Evolutionary conservation across 208 protist species (phyloP), one percentile per base, ranked within the genome.

Genomic region (Leishmania braziliensis): DNA sequence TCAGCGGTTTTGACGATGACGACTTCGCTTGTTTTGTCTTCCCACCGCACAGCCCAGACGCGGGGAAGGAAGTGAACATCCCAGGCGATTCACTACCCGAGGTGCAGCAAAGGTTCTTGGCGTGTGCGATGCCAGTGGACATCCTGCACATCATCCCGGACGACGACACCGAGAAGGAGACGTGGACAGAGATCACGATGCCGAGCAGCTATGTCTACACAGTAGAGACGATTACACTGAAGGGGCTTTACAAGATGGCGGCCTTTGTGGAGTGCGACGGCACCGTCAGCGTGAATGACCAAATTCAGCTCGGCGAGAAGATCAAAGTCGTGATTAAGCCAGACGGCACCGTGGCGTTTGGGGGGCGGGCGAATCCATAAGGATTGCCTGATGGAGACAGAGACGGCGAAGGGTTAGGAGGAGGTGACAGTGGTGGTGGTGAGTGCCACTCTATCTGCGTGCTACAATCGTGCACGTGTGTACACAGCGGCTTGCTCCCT

Each of bases 1-100:
- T 98, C 75, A 96, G 92, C 85, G 95, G 95, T 76, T 98, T 98
- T 83, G 95, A 98, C 80, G 95, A 98, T 78, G 89, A 98, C 73
- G 95, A 98, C 86, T 79, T 88, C 33, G 95, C 93, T 12, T 98
- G 95, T 71, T 98, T 98, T 83, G 93, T 98, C 4, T 98, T 95
- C 77, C 95, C 95, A 2, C 84, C 93, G 86, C 93, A 98, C 88
- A 90, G 82, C 79, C 77, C 77, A 18, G 92, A 98, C 48, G 92
- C 90, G 2, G 93, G 93, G 29, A 91, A 92, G 78, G 95, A 98
- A 78, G 84, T 98, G 18, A 95, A 96, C 82, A 72, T 98, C 58
- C 81, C 86, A 10, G 95, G 90, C 18, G 87, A 92, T 75, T 93
- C 89, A 2, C 87, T 98, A 14, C 88, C 92, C 4, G 92, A 96